A percentile compares a stretch with the other conserved stretches of the same genome.
phyloP scores from a whole-genome alignment of 2,329 filamentous ascomycete species.

The Aspergillus bombycis region DNA sequence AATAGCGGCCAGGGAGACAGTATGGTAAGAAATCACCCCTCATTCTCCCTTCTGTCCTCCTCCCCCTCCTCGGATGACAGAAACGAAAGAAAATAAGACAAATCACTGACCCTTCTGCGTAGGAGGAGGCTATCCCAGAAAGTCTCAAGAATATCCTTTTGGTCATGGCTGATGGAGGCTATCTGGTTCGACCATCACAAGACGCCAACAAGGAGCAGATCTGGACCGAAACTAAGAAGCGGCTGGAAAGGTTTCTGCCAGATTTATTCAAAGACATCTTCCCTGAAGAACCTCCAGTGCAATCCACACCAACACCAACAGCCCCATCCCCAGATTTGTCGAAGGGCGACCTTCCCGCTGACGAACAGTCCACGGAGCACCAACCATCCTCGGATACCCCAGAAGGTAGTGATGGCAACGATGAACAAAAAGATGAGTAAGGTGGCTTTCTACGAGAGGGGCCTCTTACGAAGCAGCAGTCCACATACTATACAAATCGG shows the following conservation, averaged over 20 bases:
- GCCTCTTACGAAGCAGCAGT: background rate
- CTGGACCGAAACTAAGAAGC: constrained; percentile 64
- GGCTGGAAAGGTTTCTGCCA: constrained; percentile 63
- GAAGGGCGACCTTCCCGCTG: constrained; percentile 12
- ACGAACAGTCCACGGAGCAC: constrained; percentile 17
- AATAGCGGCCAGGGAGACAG: constrained; percentile 92
- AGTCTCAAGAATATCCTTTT: constrained; percentile 94
- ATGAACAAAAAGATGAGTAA: background rate
- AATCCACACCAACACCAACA: constrained; percentile 19
- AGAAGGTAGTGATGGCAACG: background rate
- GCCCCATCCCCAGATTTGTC: constrained; percentile 22
- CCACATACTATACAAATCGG: background rate
- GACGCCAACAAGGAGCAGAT: constrained; percentile 55
- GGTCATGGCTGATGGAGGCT: constrained; percentile 90
- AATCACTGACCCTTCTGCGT: constrained; percentile 11
- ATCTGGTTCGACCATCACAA: constrained; percentile 69
- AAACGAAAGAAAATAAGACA: background rate
- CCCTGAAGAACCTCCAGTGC: constrained; percentile 41
- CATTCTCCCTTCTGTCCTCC: constrained; percentile 4
- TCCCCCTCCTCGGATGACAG: no score
- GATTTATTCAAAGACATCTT: constrained; percentile 63
- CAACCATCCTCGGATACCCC: background rate
- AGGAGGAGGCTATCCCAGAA: constrained; percentile 95
- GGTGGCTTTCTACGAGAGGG: background rate
- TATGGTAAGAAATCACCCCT: constrained; percentile 61